Evolutionary conservation across 805 yeast species (phyloP), one percentile per base, ranked within the genome.

Genomic region (Teunomyces kruisii): DNA sequence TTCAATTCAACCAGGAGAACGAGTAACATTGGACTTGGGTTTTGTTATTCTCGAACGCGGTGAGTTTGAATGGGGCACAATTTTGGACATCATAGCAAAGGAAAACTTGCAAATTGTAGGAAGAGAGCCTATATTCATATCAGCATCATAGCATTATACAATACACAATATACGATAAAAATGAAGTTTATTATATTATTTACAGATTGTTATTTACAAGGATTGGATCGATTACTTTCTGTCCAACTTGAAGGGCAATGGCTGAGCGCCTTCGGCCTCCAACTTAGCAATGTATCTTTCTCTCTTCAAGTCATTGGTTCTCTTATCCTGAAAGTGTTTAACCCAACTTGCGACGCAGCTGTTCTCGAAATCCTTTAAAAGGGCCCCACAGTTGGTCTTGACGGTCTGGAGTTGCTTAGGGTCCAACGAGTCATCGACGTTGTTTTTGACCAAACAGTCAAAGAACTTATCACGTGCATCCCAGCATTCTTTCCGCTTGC

Each of bases 291-390:
- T 64, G 64, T 86, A 83, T 52, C 76, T 73, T 51, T 80, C 86
- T 64, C 85, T 83, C 55, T 81, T 80, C 50, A 80, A 68, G 54
- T 89, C 96, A 47, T 81, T 84, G 32, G 83, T 85, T 55, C 97
- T 79, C 64, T 90, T 91, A 64, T 89, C 92, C 61, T 90, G 92
- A 73, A 92, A 91, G 63, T 91, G 90, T 48, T 84, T 49, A 80
- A 62, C 89, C 98, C 98, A 91, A 43, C 90, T 81, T 10, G 82
- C 81, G 8, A 88, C 89, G 65, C 98, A 91, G 53, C 83, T 81
- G n/a, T 73, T 62, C 47, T 86, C 81, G 53, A 88, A 89, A 32
- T 72, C 75, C n/a, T 61, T 58, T 51, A 81, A 80, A 58, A 82
- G 75, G 1, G 49, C 45, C 0, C 80, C 76, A 65, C 98, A 91